phyloP scores from a whole-genome alignment of 2,329 filamentous ascomycete species.

The Sarocladiaceae sp. region DNA sequence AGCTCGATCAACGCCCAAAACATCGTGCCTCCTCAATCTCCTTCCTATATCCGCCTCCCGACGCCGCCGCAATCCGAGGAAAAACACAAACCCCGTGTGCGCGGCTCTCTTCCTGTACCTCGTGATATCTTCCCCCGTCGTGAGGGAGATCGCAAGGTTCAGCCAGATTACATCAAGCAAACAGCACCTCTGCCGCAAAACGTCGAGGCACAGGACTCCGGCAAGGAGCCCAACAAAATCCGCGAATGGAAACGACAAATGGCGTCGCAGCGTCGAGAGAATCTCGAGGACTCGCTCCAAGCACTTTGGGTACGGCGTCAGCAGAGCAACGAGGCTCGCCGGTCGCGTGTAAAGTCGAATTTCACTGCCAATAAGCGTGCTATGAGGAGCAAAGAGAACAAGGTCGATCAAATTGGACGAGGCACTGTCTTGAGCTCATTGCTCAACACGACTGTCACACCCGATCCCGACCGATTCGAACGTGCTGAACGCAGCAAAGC shows the following conservation, averaged over 20 bases:
- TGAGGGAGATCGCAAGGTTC: conserved; percentile 57
- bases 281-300: conserved; percentile 66
- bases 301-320: conserved; percentile 66
- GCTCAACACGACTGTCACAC: conserved; percentile 45
- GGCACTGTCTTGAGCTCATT: conserved; percentile 54
- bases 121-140: conserved; percentile 68
- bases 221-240: background rate
- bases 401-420: conserved; percentile 73
- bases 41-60: conserved; percentile 80
- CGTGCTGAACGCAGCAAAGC: conserved; percentile 45
- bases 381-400: conserved; percentile 62
- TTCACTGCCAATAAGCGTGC: conserved; percentile 42
- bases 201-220: conserved; percentile 14
- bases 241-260: conserved; percentile 66
- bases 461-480: conserved; percentile 59
- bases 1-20: conserved; percentile 37
- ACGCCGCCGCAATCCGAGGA: conserved; percentile 66
- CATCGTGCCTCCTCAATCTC: conserved; percentile 78
- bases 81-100: conserved; percentile 44
- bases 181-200: conserved; percentile 45
- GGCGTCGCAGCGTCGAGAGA: conserved; percentile 66
- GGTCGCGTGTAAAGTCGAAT: conserved; percentile 46
- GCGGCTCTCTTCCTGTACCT: conserved; percentile 79
- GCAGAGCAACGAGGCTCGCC: no score
- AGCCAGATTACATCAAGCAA: conserved; percentile 53